These are phyloP conservation scores for Macrolepiota fuliginosa DNA, from an alignment of 768 basidiomycete species.

Conservation along the genomic window DNA sequence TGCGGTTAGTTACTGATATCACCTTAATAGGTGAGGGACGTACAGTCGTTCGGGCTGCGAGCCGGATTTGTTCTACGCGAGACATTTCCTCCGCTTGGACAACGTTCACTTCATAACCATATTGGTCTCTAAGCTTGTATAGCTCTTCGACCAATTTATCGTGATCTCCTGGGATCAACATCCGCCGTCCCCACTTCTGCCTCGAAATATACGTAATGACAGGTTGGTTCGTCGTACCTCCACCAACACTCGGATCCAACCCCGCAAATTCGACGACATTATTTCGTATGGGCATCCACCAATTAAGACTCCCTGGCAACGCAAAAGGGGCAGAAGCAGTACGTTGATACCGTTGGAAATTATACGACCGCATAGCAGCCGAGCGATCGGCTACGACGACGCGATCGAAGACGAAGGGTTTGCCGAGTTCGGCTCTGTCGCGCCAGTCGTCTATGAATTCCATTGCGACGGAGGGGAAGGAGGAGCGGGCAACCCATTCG, in stretches of 20 bases:
- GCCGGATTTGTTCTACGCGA: slow-evolving; percentile 71
- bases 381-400: slow-evolving; percentile 85
- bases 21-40: slow-evolving; percentile 21
- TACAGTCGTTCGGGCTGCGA: slow-evolving; percentile 87
- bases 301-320: slow-evolving; percentile 71
- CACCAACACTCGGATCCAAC: slow-evolving; percentile 39
- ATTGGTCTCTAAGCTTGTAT: slow-evolving; percentile 58
- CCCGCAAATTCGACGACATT: slow-evolving; percentile 75
- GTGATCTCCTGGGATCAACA: slow-evolving; percentile 74
- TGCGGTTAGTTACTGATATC: background rate
- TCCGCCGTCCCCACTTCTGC: slow-evolving; percentile 85
- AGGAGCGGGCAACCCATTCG: slow-evolving; percentile 75
- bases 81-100: slow-evolving; percentile 83
- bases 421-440: slow-evolving; percentile 69
- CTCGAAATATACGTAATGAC: slow-evolving; percentile 94
- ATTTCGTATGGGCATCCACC: slow-evolving; percentile 82
- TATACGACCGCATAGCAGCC: slow-evolving; percentile 71
- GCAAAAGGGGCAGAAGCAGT: slow-evolving; percentile 74
- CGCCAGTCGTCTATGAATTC: slow-evolving; percentile 85
- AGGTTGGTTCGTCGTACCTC: slow-evolving; percentile 50
- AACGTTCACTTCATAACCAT: slow-evolving; percentile 87
- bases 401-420: slow-evolving; percentile 80
- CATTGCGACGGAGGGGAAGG: slow-evolving; percentile 77
- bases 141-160: slow-evolving; percentile 76
- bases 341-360: slow-evolving; percentile 69